These are phyloP conservation scores for Lumnitzera littorea DNA, from an alignment of 345 rosid genomes.

Conservation along the genomic window DNA sequence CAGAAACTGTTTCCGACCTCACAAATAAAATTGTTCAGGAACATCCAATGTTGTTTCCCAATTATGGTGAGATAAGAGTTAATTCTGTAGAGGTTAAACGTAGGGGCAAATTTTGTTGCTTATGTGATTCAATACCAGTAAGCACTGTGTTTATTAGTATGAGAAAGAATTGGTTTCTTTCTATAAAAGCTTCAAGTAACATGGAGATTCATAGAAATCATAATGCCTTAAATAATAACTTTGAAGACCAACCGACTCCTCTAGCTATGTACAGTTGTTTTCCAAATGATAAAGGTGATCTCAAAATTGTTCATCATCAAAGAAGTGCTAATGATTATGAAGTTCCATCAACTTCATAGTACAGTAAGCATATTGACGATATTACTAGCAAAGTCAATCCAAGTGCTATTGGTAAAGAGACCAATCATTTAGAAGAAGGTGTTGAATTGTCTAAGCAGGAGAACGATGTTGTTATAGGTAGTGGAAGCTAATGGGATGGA, in stretches of 20 bases:
- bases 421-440: neutral
- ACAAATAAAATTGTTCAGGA: slow-evolving; percentile 35
- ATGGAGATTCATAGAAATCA: no score
- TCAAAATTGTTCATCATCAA: no score
- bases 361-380: no score
- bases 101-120: no score
- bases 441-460: neutral
- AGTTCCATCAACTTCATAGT: no score
- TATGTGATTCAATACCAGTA: slow-evolving; percentile 17
- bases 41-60: slow-evolving; percentile 18
- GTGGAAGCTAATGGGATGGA: no score
- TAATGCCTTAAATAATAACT: slow-evolving; percentile 1
- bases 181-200: slow-evolving; percentile 31
- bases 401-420: neutral
- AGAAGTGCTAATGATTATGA: no score
- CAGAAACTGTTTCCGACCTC: slow-evolving; percentile 56
- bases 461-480: no score
- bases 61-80: no score
- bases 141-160: slow-evolving; percentile 36
- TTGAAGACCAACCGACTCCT: slow-evolving; percentile 6
- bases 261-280: neutral
- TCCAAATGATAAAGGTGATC: slow-evolving; percentile 5
- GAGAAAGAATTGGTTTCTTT: slow-evolving; percentile 37
- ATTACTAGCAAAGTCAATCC: no score
- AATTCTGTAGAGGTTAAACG: no score